phyloP scores from a whole-genome alignment of 257 asterid genomes.

The Forsythia suspensa region DNA sequence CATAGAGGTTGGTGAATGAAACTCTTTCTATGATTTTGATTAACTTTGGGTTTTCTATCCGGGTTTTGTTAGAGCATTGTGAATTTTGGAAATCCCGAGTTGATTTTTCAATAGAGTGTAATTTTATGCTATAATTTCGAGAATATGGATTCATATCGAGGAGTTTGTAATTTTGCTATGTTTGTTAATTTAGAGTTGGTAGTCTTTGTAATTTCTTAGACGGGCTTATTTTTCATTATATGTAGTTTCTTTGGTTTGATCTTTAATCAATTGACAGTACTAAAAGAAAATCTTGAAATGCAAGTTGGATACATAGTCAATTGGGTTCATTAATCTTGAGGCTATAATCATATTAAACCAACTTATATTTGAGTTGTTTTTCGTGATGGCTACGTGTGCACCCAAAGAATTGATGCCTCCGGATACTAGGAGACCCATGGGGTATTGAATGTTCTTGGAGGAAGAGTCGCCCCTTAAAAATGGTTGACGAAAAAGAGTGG shows the following conservation, averaged over 20 bases:
- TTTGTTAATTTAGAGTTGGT: neutral
- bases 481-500: conserved; percentile 37
- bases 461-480: conserved; percentile 38
- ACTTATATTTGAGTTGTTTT: conserved; percentile 20
- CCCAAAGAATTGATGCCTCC: conserved; percentile 33
- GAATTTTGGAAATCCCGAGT: neutral
- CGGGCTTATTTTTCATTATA: neutral
- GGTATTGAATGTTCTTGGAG: conserved; percentile 34
- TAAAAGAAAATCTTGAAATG: conserved; percentile 2
- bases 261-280: conserved; percentile 24
- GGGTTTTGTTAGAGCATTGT: neutral
- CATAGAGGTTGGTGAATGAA: too few species aligned
- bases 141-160: neutral
- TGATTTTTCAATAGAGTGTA: conserved; percentile 1
- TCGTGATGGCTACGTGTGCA: conserved; percentile 38
- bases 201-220: too few species aligned
- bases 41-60: neutral
- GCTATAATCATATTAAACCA: conserved; percentile 1
- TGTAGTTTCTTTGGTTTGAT: neutral
- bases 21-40: too few species aligned
- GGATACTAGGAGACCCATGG: conserved; percentile 35
- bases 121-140: neutral
- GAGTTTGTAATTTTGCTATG: neutral
- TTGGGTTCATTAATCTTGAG: conserved; percentile 30
- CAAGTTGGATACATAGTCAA: conserved; percentile 15